These are phyloP conservation scores for Ogataea haglerorum DNA, from an alignment of 805 yeast genomes.

Conservation along the genomic window DNA sequence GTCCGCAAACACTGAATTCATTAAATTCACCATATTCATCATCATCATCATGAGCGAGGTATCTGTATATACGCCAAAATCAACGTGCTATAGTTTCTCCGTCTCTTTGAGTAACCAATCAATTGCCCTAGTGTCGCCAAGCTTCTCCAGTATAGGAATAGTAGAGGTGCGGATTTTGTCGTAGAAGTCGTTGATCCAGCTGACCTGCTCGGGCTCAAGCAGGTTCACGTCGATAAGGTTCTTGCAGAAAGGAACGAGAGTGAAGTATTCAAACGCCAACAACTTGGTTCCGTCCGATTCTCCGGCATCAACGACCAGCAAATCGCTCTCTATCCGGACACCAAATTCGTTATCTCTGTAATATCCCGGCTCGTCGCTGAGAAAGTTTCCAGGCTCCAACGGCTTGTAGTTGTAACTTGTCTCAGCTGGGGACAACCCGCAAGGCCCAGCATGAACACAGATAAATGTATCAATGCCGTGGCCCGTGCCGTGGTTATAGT, in stretches of 20 bases:
- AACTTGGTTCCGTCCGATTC: slow-evolving; percentile 43
- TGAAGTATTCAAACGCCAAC: slow-evolving; percentile 76
- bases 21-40: background rate
- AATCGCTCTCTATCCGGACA: slow-evolving; percentile 81
- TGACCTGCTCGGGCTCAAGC: slow-evolving; percentile 57
- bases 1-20: slow-evolving; percentile 25
- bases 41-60: background rate
- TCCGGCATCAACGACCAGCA: slow-evolving; percentile 50
- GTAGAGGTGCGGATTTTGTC: slow-evolving; percentile 50
- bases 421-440: slow-evolving; percentile 59
- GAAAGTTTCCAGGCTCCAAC: slow-evolving; percentile 62
- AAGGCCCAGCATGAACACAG: slow-evolving; percentile 92
- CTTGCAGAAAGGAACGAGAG: slow-evolving; percentile 80
- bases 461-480: slow-evolving; percentile 95
- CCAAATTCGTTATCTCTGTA: slow-evolving; percentile 91
- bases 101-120: slow-evolving; percentile 75
- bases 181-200: slow-evolving; percentile 71
- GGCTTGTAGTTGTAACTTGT: slow-evolving; percentile 44
- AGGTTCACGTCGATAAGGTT: slow-evolving; percentile 62
- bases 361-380: slow-evolving; percentile 93
- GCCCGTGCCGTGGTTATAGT: slow-evolving; percentile 93
- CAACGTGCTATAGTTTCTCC: slow-evolving; percentile 22
- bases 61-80: slow-evolving; percentile 1
- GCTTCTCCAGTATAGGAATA: slow-evolving; percentile 46
- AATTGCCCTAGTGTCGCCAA: slow-evolving; percentile 55